Percentiles rank a stretch among this genome's conserved stretches.
Evolutionary conservation across 805 yeast species (phyloP).

Genomic region (Zygotorulaspora florentina): DNA sequence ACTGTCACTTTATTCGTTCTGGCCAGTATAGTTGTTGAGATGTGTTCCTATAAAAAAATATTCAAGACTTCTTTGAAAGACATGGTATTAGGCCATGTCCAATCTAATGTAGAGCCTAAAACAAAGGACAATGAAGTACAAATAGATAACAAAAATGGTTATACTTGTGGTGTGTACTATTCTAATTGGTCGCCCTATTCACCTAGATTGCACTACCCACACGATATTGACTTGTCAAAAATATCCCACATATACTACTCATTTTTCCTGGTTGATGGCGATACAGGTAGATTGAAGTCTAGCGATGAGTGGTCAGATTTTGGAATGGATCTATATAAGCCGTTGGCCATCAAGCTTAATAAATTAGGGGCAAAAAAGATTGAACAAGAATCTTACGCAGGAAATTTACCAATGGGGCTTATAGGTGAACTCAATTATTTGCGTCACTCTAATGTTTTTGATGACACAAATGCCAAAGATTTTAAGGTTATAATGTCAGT

Average conservation of each 20-base stretch:
- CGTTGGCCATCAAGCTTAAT: conserved; percentile 12
- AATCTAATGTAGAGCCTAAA: conserved; percentile 1
- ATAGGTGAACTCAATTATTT: conserved; percentile 47
- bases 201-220: conserved; percentile 53
- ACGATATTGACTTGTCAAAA: conserved; percentile 52
- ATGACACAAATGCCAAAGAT: conserved; percentile 22
- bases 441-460: conserved; percentile 33
- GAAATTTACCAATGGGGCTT: conserved; percentile 40
- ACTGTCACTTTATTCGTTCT: conserved; percentile 6
- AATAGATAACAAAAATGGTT: conserved; percentile 7
- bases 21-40: conserved; percentile 12
- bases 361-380: conserved; percentile 1
- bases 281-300: conserved; percentile 49
- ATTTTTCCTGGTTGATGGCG: conserved; percentile 56
- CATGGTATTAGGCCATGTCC: conserved; percentile 9
- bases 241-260: conserved; percentile 76
- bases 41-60: conserved; percentile 15
- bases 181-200: conserved; percentile 67
- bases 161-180: conserved; percentile 42
- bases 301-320: conserved; percentile 68
- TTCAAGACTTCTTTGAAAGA: conserved; percentile 9
- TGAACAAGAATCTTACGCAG: conserved; percentile 1
- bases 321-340: conserved; percentile 34
- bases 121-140: neutral
- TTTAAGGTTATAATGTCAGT: conserved; percentile 65